Conservation (phyloP, 345 rosid genomes). For the Syzygium oleosum region DNA sequence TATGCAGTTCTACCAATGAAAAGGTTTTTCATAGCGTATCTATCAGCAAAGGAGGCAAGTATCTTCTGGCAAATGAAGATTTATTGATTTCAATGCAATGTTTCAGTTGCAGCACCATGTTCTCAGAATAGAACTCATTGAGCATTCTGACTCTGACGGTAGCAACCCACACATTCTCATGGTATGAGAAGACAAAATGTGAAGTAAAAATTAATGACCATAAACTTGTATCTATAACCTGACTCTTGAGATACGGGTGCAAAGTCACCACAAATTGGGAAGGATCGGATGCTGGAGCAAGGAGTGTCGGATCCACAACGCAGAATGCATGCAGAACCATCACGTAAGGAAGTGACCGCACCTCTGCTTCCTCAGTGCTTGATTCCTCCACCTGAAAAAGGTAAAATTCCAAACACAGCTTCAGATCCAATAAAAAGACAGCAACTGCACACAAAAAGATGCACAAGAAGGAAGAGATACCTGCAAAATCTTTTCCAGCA, state of each 20-base stretch:
- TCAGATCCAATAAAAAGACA: slow-evolving; percentile 1
- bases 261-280: slow-evolving; percentile 89
- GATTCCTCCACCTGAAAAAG: slow-evolving; percentile 74
- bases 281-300: slow-evolving; percentile 89
- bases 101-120: not conserved
- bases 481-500: slow-evolving; percentile 94
- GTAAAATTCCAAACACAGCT: slow-evolving; percentile 3
- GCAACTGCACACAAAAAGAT: slow-evolving; percentile 2
- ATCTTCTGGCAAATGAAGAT: not conserved
- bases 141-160: not conserved
- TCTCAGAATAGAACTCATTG: not conserved
- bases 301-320: slow-evolving; percentile 85
- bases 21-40: not conserved
- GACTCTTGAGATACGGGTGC: slow-evolving; percentile 93
- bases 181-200: not conserved
- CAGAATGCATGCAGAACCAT: slow-evolving; percentile 89
- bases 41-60: not conserved
- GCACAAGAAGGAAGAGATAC: slow-evolving; percentile 19
- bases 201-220: not conserved
- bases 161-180: not conserved
- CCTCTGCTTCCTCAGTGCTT: slow-evolving; percentile 59
- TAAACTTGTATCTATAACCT: slow-evolving; percentile 29
- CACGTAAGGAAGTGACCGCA: slow-evolving; percentile 69
- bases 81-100: not conserved
- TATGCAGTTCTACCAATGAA: not conserved